Conservation (phyloP, 106 monocot species). For the Iris macrosiphon region DNA sequence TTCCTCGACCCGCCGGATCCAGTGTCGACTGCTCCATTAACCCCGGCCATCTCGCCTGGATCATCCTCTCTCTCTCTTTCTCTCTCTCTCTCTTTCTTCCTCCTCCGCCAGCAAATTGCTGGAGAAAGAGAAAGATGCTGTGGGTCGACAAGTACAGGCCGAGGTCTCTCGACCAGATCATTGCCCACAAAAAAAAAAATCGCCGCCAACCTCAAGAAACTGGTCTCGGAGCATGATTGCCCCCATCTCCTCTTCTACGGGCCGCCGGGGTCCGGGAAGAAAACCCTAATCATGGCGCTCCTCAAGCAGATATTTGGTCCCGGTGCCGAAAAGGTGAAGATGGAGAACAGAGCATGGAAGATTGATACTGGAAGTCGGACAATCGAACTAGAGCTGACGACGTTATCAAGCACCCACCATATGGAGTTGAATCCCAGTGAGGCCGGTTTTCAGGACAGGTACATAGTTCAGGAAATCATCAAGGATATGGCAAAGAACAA, state of each 20-base stretch:
- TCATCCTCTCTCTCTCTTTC: no score
- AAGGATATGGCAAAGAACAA: constrained; percentile 95
- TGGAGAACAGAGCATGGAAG: constrained; percentile 97
- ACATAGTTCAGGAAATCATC: constrained; percentile 95
- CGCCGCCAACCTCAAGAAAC: constrained; percentile 79
- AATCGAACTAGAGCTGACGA: constrained; percentile 79
- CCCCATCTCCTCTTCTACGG: constrained; percentile 96
- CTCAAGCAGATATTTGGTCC: constrained; percentile 92
- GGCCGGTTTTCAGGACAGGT: constrained; percentile 95
- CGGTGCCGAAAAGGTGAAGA: constrained; percentile 85
- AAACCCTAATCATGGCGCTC: constrained; percentile 88
- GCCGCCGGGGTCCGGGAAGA: constrained; percentile 90
- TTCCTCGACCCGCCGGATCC: no score
- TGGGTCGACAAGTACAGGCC: constrained; percentile 99
- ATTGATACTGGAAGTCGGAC: constrained; percentile 79
- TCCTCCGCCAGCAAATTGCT: no score
- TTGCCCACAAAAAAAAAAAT: constrained; percentile 83
- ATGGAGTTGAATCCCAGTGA: constrained; percentile 93
- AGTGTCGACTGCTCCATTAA: no score
- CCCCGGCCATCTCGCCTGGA: no score
- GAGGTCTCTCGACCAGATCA: constrained; percentile 77
- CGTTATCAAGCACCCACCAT: constrained; percentile 76
- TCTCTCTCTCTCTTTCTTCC: no score
- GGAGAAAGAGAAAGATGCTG: constrained; percentile 83
- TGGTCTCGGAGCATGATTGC: constrained; percentile 94